Base-by-base conservation (phyloP, 1,139 yeast genomes). In the Lodderomyces margitis region DNA sequence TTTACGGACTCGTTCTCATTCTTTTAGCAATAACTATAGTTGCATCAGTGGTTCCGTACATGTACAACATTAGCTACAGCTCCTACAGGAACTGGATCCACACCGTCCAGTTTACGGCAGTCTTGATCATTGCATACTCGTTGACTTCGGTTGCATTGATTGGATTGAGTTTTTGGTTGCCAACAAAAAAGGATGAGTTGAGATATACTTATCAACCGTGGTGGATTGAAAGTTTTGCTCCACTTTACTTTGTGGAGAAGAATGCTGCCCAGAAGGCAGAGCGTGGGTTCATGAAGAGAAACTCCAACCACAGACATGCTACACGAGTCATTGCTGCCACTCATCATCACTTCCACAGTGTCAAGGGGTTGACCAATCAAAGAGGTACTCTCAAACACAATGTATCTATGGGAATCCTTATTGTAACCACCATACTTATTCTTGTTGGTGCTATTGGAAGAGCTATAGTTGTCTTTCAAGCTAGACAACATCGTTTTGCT, bases 201-300 rank as follows among this genome's bases (percentile, higher is more conserved):
- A 60, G 68, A 45, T 68, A 68, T 54, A 68, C 74, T 10, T 70
- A 67, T 49, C 75, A 70, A 49, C 74, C 75, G 21, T 70, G 75
- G 75, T 70, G 75, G 75, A 61, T 70, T 46, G 73, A 69, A 51
- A 61, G 68, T 12, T 70, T 70, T 51, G 52, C 59, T 34, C 71
- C 74, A 11, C 62, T 66, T 37, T 70, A 70, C 50, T 70, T 66
- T 52, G 74, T 68, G 19, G 55, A 59, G 47, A 60, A 60, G 34
- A 57, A 59, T 37, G 75, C 75, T 5, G 67, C 70, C 3, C 58
- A 59, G 46, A 59, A 64, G 30, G 75, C 75, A 2, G 75, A 64
- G 48, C 67, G 61, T 40, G 57, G 72, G 1, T 69, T 70, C 41
- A 66, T 68, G 74, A 69, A 64, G 49, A 58, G 75, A 55, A 67